A percentile compares a stretch with the other conserved stretches of the same genome.
Evolutionary conservation across 2,329 filamentous ascomycete genomes (phyloP).

Genomic region (Pleurostoma richardsiae): DNA sequence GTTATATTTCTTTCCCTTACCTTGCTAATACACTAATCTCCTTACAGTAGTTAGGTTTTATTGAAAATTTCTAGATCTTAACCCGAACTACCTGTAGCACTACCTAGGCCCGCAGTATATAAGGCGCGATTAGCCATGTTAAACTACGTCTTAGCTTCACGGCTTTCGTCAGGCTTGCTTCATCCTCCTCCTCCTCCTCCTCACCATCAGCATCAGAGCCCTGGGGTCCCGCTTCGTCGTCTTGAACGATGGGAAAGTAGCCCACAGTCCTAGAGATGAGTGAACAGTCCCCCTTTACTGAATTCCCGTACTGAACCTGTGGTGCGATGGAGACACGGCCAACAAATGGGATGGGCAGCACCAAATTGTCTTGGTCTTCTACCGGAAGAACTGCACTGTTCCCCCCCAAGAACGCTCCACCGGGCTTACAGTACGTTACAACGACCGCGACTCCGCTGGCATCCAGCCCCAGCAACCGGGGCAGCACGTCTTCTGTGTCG

Average conservation of each 20-base stretch:
- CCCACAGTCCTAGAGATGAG: background rate
- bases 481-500: background rate
- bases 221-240: background rate
- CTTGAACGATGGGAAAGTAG: background rate
- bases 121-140: background rate
- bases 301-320: background rate
- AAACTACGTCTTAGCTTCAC: background rate
- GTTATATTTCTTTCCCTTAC: too few relatives aligned
- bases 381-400: background rate
- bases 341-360: constrained; percentile 1
- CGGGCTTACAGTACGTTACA: constrained; percentile 1
- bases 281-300: background rate
- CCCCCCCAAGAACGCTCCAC: background rate
- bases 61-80: too few relatives aligned
- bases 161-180: background rate
- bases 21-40: too few relatives aligned
- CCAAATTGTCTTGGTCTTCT: background rate
- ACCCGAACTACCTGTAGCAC: too few relatives aligned
- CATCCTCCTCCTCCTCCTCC: background rate
- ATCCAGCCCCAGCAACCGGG: background rate
- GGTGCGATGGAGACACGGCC: constrained; percentile 1
- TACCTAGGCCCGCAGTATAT: background rate
- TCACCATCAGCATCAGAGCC: background rate
- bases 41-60: too few relatives aligned
- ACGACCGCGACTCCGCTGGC: background rate